A percentile compares a stretch with the other conserved stretches of the same genome.
Conservation (phyloP, 495 filamentous ascomycete genomes). For the Annulohypoxylon stygium region DNA sequence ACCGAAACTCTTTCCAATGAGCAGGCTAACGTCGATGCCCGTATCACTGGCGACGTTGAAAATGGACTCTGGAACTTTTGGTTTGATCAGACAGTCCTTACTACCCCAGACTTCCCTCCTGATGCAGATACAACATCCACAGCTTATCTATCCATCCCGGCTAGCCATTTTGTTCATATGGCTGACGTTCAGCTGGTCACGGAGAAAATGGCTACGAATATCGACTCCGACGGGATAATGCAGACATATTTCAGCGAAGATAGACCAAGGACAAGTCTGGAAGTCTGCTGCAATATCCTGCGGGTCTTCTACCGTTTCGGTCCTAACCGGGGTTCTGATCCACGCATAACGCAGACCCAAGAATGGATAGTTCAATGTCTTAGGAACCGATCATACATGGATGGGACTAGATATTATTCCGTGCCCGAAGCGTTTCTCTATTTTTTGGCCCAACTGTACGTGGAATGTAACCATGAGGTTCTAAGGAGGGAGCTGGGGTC, state of each 20-base stretch:
- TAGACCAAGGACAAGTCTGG: constrained; percentile 28
- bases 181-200: constrained; percentile 36
- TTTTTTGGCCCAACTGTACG: constrained; percentile 31
- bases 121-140: constrained; percentile 46
- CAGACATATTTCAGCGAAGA: constrained; percentile 39
- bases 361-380: constrained; percentile 36
- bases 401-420: constrained; percentile 39
- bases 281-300: constrained; percentile 44
- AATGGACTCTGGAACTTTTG: constrained; percentile 39
- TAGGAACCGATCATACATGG: constrained; percentile 26
- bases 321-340: constrained; percentile 7
- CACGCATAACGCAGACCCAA: constrained; percentile 18
- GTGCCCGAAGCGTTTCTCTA: constrained; percentile 42
- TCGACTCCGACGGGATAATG: constrained; percentile 37
- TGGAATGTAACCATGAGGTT: constrained; percentile 7
- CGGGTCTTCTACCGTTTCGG: constrained; percentile 43
- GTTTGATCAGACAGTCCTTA: constrained; percentile 24
- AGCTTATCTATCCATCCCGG: constrained; percentile 44
- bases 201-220: constrained; percentile 34
- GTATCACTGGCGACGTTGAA: constrained; percentile 1
- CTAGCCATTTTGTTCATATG: constrained; percentile 2
- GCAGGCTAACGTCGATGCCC: not conserved
- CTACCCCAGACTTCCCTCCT: constrained; percentile 30
- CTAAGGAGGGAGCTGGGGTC: constrained; percentile 7
- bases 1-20: not conserved